Evolutionary conservation across 208 protist genomes (phyloP).

Genomic region (Porcisia deanei): DNA sequence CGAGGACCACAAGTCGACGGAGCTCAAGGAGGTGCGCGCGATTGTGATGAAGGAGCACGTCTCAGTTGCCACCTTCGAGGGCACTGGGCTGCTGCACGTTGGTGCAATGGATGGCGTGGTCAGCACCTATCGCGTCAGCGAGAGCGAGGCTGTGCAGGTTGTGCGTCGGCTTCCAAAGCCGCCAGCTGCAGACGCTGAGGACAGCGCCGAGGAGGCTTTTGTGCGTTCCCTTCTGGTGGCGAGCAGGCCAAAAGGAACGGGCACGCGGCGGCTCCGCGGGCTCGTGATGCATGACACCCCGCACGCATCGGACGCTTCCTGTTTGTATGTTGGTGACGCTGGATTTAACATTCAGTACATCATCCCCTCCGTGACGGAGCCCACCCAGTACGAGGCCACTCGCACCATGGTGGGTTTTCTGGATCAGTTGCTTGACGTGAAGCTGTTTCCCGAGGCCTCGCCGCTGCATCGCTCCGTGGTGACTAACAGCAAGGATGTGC

Average conservation of each 20-base stretch:
- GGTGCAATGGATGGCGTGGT: constrained; percentile 77
- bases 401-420: constrained; percentile 79
- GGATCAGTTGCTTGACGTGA: constrained; percentile 87
- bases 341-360: constrained; percentile 71
- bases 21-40: constrained; percentile 53
- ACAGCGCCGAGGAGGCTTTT: constrained; percentile 56
- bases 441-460: constrained; percentile 46
- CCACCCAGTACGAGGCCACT: constrained; percentile 29
- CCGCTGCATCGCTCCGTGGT: constrained; percentile 62
- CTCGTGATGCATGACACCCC: constrained; percentile 18
- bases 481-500: constrained; percentile 89
- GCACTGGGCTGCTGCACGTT: constrained; percentile 52
- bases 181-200: constrained; percentile 41
- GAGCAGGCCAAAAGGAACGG: constrained; percentile 50
- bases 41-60: constrained; percentile 86
- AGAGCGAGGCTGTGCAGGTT: constrained; percentile 42
- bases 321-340: constrained; percentile 72
- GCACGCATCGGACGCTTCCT: background rate
- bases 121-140: constrained; percentile 66
- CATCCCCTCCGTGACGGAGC: constrained; percentile 5
- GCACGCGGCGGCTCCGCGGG: constrained; percentile 30
- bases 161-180: constrained; percentile 49
- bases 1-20: constrained; percentile 17
- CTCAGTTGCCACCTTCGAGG: constrained; percentile 63
- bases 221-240: constrained; percentile 63